A percentile compares a stretch with the other conserved stretches of the same genome.
phyloP scores from a whole-genome alignment of 805 yeast genomes.

The Candida sithepensis region DNA sequence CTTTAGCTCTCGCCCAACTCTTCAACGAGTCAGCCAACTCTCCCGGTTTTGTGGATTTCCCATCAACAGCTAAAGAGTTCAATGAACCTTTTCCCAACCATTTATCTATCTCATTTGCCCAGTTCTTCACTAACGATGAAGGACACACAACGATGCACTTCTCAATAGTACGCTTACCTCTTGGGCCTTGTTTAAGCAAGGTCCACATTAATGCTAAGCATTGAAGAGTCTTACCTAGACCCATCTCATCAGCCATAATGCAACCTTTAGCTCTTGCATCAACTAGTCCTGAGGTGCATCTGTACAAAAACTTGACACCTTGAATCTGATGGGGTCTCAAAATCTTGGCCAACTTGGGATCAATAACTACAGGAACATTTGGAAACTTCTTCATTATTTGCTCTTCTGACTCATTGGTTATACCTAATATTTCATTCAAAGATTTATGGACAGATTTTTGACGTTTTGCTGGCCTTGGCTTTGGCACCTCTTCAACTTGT shows the following conservation, averaged over 20 bases:
- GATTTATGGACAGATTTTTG: constrained; percentile 53
- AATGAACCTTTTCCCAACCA: constrained; percentile 94
- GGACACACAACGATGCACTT: constrained; percentile 95
- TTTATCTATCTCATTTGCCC: constrained; percentile 95
- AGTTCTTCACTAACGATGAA: constrained; percentile 84
- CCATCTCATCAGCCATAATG: constrained; percentile 98
- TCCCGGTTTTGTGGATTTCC: constrained; percentile 69
- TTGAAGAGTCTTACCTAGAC: constrained; percentile 86
- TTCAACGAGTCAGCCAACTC: constrained; percentile 66
- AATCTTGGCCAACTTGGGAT: constrained; percentile 78
- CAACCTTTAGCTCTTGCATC: constrained; percentile 89
- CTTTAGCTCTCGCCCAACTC: constrained; percentile 85
- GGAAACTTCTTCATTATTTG: constrained; percentile 52
- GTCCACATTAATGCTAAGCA: constrained; percentile 94
- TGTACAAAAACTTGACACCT: constrained; percentile 86
- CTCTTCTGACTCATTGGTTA: constrained; percentile 49
- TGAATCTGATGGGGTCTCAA: constrained; percentile 95
- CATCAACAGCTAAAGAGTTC: constrained; percentile 89
- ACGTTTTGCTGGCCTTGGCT: constrained; percentile 28
- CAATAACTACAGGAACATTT: constrained; percentile 93
- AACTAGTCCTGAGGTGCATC: constrained; percentile 85
- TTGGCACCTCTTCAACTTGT: constrained; percentile 23
- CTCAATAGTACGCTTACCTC: constrained; percentile 76
- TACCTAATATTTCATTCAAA: constrained; percentile 77
- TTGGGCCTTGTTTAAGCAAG: constrained; percentile 79